A percentile compares a stretch with the other conserved stretches of the same genome.
Conservation (phyloP, 441 rosid species). For the Jatropha multifida region DNA sequence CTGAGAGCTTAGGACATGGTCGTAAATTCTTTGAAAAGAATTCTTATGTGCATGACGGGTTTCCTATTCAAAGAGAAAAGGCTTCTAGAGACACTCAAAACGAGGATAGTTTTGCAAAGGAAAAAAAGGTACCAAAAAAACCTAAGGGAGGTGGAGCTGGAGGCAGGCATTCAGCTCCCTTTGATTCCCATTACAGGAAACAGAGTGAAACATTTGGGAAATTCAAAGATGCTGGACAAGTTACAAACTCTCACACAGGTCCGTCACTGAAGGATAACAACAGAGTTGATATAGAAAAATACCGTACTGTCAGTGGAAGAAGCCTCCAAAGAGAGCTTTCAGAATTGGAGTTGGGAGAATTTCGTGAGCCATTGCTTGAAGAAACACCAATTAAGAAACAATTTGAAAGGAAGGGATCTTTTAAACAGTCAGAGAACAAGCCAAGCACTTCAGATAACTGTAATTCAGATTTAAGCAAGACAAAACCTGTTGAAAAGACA, state of each 20-base stretch:
- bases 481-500: conserved; percentile 55
- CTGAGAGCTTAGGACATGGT: conserved; percentile 47
- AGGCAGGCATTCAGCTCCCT: conserved; percentile 45
- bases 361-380: conserved; percentile 65
- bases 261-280: conserved; percentile 53
- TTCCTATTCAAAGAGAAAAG: conserved; percentile 50
- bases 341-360: conserved; percentile 93
- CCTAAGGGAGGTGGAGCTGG: conserved; percentile 56
- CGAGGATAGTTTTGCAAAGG: conserved; percentile 47
- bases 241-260: conserved; percentile 41
- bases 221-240: conserved; percentile 51
- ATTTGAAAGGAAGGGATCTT: conserved; percentile 63
- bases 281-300: conserved; percentile 36
- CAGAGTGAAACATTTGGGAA: conserved; percentile 55
- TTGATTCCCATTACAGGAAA: conserved; percentile 49
- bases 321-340: conserved; percentile 79
- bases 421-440: conserved; percentile 56
- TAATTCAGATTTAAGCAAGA: conserved; percentile 50
- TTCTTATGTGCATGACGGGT: conserved; percentile 40
- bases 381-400: conserved; percentile 52
- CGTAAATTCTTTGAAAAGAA: conserved; percentile 49
- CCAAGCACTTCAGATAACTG: conserved; percentile 55
- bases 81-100: conserved; percentile 46
- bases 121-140: conserved; percentile 51
- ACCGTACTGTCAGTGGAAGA: conserved; percentile 48